A percentile compares a stretch with the other conserved stretches of the same genome.
Evolutionary conservation across 148 eudicot genomes (phyloP).

Genomic region (Rhododendron griersonianum): DNA sequence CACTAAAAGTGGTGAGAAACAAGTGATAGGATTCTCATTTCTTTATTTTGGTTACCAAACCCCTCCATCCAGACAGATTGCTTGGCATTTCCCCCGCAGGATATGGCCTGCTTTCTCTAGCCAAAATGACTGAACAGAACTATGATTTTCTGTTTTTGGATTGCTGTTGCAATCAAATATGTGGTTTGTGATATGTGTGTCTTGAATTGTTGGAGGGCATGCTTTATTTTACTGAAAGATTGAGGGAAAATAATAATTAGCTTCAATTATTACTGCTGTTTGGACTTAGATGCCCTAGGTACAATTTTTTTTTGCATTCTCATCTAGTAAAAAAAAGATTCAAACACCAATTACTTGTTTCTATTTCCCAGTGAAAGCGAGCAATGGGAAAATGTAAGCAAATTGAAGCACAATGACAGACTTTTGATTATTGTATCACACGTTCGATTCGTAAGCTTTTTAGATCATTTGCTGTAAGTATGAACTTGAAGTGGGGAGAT

Average conservation of each 20-base stretch:
- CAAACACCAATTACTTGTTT: not conserved
- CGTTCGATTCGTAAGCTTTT: not conserved
- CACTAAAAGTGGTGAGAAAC: not conserved
- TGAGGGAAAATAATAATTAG: not conserved
- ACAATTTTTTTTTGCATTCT: not conserved
- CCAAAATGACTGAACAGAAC: not conserved
- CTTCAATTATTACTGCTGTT: not conserved
- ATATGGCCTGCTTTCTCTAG: not conserved
- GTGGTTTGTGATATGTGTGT: not conserved
- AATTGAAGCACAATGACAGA: not conserved
- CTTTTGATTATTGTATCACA: not conserved
- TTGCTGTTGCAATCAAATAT: not conserved
- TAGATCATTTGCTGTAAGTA: not conserved
- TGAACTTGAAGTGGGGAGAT: not conserved
- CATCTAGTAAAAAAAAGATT: not conserved
- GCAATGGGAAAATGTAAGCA: not conserved
- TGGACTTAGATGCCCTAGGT: not conserved
- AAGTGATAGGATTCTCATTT: not conserved
- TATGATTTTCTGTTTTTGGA: not conserved
- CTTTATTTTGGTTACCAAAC: not conserved
- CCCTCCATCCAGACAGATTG: not conserved
- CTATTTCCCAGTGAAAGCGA: not conserved
- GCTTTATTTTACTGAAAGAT: not conserved
- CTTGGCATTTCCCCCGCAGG: not conserved
- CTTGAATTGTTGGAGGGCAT: not conserved